These are phyloP conservation scores for Urtica urens DNA, from an alignment of 306 rosid genomes.

Conservation along the genomic window DNA sequence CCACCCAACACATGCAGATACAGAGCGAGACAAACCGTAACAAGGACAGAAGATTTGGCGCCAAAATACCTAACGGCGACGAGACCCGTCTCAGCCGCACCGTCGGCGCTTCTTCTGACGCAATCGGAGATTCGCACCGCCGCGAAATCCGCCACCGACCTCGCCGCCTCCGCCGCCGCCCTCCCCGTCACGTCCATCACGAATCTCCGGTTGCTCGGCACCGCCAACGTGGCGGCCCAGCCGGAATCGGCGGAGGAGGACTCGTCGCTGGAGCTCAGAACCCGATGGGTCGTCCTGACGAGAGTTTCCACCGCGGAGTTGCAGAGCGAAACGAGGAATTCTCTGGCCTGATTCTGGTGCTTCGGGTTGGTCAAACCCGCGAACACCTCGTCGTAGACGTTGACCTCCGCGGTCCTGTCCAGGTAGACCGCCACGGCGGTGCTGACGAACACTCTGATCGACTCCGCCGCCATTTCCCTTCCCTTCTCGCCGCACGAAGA, in stretches of 20 bases:
- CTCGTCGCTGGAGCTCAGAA: conserved; percentile 25
- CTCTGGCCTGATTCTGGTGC: conserved; percentile 51
- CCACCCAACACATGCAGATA: conserved; percentile 56
- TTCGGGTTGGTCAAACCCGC: conserved; percentile 69
- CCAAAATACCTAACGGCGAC: conserved; percentile 57
- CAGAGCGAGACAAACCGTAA: conserved; percentile 72
- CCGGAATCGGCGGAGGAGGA: conserved; percentile 21
- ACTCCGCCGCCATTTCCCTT: conserved; percentile 41
- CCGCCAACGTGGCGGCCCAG: conserved; percentile 71
- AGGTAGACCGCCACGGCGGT: conserved; percentile 79
- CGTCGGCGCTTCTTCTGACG: conserved; percentile 43
- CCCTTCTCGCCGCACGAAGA: conserved; percentile 35
- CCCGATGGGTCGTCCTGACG: conserved; percentile 72
- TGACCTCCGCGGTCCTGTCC: conserved; percentile 73
- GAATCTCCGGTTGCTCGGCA: conserved; percentile 60
- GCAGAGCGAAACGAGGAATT: conserved; percentile 50
- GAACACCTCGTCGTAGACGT: conserved; percentile 58
- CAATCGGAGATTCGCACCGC: conserved; percentile 52
- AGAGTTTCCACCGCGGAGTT: conserved; percentile 85
- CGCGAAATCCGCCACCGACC: conserved; percentile 55
- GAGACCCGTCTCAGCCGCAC: conserved; percentile 51
- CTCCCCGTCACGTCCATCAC: conserved; percentile 80
- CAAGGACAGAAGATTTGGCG: conserved; percentile 66
- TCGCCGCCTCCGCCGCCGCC: conserved; percentile 59
- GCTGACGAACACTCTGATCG: conserved; percentile 60